Base-by-base conservation (phyloP, 192 early-diverging fungal species). In the Pilaira anomala region DNA sequence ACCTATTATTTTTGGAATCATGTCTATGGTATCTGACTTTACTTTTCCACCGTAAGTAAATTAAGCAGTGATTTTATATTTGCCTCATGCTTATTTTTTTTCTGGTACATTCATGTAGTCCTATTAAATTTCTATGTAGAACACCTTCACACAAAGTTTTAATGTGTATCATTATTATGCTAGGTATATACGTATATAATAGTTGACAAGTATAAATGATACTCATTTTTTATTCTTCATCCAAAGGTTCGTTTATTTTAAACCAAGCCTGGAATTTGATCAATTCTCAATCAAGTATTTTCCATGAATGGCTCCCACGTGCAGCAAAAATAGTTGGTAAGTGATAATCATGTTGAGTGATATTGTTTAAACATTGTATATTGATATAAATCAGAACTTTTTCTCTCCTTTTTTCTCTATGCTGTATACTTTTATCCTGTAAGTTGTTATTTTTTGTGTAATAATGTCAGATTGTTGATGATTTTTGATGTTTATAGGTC, bases 351-450 rank as follows among this genome's bases (percentile, higher is more conserved):
- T 14, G 42, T n/a, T 14, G 25, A 54, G 11, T 9, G 30, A 14
- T 8, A 16, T 46, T 13, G 25, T 33, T 62, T 36, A 19, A 22
- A 33, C 21, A 40, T 49, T 40, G 36, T 0, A n/a, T 30, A 8
- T 12, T 69, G 26, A 0, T 56, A 13, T 39, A 36, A 18, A 24
- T 33, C 44, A 74, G 73, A 69, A 26, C 28, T 75, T 9, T 75
- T 75, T 16, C 51, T 75, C 12, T 66, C 73, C 0, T 75, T 75
- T 50, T 70, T 75, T 18, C 41, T 75, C 7, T 69, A 75, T 56
- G 73, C 67, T 39, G 63, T 63, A 13, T 62, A 63, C 22, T 75
- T 75, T 29, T 75, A 75, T 46, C 73, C 73, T n/a, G 73, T 75
- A 56, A 42, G 14, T 24, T 19, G 52, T 24, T 29, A 3, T 24